Base-by-base conservation (phyloP, 345 rosid species). In the Eucalyptus urophylla region DNA sequence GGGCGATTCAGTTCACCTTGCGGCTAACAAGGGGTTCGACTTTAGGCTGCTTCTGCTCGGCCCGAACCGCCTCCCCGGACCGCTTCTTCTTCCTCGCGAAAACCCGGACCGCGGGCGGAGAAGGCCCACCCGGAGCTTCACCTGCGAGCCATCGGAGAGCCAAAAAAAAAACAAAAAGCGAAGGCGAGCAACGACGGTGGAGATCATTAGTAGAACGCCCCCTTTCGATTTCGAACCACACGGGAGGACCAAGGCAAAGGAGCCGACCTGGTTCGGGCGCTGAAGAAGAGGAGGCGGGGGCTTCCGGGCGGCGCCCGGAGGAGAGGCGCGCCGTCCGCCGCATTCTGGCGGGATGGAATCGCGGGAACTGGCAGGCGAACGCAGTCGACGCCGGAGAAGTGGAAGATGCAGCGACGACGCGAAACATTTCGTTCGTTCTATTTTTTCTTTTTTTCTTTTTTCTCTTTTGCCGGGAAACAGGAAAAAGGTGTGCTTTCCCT, bases 31-130 rank as follows among this genome's bases (percentile, higher is more conserved):
- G 50, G 58, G 89, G 88, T 89, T 91, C 93, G 86, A 65, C 81
- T 51, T 62, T 87, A 88, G 89, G 89, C 56, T 88, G 89, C 81
- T 88, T 86, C 65, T 91, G 89, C 69, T 89, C 88, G 54, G 89
- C 91, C 62, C 85, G 89, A 37, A 90, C 90, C 87, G 89, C 53
- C n/a, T 91, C 86, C 65, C 86, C 89, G 89, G 92, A 93, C 76
- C 89, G 92, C 90, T 94, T 94, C 91, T 92, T 96, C 91, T 91
- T 95, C 94, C 98, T 94, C 80, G 86, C 91, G 91, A 91, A 93
- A 81, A 93, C 96, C 49, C 94, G 95, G 87, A 88, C 40, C 90
- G 90, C 91, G 72, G 94, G 89, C 37, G 29, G n/a, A 60, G 90
- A 80, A 89, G 88, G 87, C 49, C 27, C 83, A 1, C 47, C 83